Evolutionary conservation across 768 basidiomycete genomes (phyloP).

Genomic region (Leccinum variicolor): DNA sequence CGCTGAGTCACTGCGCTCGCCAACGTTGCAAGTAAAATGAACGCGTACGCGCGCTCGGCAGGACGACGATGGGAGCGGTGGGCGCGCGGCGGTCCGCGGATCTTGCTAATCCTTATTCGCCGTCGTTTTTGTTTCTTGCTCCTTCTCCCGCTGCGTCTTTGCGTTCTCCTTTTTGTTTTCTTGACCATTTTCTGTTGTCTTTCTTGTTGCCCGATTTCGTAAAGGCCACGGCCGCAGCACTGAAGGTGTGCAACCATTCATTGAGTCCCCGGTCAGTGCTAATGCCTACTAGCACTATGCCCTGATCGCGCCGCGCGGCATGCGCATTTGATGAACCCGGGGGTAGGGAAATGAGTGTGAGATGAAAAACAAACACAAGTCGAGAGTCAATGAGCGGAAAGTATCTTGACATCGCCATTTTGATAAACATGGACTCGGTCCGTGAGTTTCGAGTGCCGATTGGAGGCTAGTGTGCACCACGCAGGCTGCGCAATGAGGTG

Average conservation of each 20-base stretch:
- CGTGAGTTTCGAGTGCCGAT: not conserved
- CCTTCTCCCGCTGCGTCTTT: not conserved
- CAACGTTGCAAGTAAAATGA: not conserved
- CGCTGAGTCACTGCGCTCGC: slow-evolving; percentile 18
- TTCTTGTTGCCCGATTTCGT: slow-evolving; percentile 2
- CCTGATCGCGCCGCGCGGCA: slow-evolving; percentile 4
- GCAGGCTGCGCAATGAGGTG: not conserved
- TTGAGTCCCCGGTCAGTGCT: slow-evolving; percentile 10
- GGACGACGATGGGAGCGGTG: not conserved
- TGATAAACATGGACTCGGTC: no score
- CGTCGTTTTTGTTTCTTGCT: not conserved
- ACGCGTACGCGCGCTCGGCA: slow-evolving; percentile 1
- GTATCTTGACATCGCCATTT: no score
- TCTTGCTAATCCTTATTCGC: not conserved
- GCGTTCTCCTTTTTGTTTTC: not conserved
- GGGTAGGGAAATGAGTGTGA: slow-evolving; percentile 3
- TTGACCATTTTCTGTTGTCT: not conserved
- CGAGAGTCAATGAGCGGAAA: no score
- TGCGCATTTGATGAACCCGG: not conserved
- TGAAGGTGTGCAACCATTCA: not conserved
- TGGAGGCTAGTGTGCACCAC: not conserved
- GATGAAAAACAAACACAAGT: slow-evolving; percentile 13
- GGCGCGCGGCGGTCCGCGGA: not conserved
- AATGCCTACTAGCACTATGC: no score
- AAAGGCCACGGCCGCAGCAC: not conserved